Base-by-base conservation (phyloP, 352 stramenopile species). In the Phytophthora foliorum region DNA sequence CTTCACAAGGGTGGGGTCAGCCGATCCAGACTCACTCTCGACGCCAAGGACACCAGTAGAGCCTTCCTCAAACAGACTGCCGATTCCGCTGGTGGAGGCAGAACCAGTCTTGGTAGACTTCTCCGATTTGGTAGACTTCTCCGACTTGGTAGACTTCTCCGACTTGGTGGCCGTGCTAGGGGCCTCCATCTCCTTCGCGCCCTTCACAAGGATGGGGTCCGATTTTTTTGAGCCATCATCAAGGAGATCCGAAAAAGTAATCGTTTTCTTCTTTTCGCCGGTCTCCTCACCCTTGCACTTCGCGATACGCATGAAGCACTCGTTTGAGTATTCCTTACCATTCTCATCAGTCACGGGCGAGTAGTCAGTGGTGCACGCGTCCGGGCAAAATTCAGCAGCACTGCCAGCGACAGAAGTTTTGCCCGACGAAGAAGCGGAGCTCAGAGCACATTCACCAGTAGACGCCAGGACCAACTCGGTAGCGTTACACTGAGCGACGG, bases 401-500 rank as follows among this genome's bases (percentile, higher is more conserved):
- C 46, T 67, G 16, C 48, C 55, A 27, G 45, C 21, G 39, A 19
- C 51, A 38, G 61, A 63, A 41, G 50, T 21, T 54, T 49, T 21
- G 14, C 10, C 38, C 8, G 55, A 54, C 32, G 55, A 29, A 17
- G 38, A 50, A 19, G 38, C 21, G 19, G 57, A 65, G 36, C 46
- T 49, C 29, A 50, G 9, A 21, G 22, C 31, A 44, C 67, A 81
- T 52, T 75, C 61, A 6, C 64, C 74, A 21, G 72, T 62, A 41
- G 39, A 32, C 2, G 34, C 52, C 24, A 69, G 36, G 10, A 54
- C 58, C 11, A 70, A 32, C 29, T 63, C 44, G 17, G 76, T 67
- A 17, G 62, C 74, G 9, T 72, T 56, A 45, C 77, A 84, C 27
- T 60, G 34, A 11, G 52, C 56, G 3, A 74, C 56, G 0, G 29